A percentile compares a stretch with the other conserved stretches of the same genome.
phyloP scores from a whole-genome alignment of 768 basidiomycete genomes.

The Candolleomyces aberdarensis region DNA sequence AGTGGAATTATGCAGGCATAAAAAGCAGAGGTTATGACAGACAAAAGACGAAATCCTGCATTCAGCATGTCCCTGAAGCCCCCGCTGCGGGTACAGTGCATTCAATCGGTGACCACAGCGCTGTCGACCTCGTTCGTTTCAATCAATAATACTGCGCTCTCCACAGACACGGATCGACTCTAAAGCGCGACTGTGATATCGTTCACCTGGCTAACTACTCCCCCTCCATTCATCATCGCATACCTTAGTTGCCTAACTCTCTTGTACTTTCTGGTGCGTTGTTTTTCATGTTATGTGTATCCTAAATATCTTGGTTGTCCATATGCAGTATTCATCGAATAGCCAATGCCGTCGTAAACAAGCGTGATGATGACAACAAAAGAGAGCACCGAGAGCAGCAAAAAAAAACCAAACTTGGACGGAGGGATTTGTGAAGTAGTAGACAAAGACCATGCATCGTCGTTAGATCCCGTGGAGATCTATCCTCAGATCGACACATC shows the following conservation, averaged over 20 bases:
- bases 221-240: constrained; percentile 15
- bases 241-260: constrained; percentile 13
- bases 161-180: no score
- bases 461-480: constrained; percentile 53
- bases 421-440: constrained; percentile 4
- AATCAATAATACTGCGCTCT: no score
- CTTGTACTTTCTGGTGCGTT: constrained; percentile 9
- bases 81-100: no score
- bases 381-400: constrained; percentile 5
- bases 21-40: no score
- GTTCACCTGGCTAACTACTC: no score
- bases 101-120: no score
- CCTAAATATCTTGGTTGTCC: constrained; percentile 7
- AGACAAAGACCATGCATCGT: constrained; percentile 7
- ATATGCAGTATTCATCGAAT: constrained; percentile 6
- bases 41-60: no score
- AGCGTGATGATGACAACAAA: neutral
- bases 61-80: no score
- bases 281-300: constrained; percentile 2
- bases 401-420: constrained; percentile 9
- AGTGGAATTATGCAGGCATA: no score
- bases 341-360: constrained; percentile 1
- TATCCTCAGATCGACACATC: no score
- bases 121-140: no score
- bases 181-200: no score